A percentile compares a stretch with the other conserved stretches of the same genome.
Conservation (phyloP, 225 moss, liverwort and hornwort species). For the Polytrichum commune region DNA sequence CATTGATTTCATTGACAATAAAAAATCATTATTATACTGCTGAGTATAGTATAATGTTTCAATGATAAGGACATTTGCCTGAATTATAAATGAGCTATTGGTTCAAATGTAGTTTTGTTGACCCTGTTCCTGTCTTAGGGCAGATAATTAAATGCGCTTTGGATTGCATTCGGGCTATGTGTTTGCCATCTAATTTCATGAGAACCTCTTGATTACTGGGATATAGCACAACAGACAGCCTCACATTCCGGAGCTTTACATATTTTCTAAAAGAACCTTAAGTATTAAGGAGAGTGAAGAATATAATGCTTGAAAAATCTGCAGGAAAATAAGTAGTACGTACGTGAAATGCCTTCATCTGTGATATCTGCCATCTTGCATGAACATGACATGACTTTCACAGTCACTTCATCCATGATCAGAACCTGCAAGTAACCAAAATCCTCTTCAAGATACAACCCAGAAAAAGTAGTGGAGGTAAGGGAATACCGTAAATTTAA, state of each 20-base stretch:
- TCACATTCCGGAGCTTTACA: neutral
- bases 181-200: neutral
- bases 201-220: neutral
- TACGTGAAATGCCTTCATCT: slow-evolving; percentile 94
- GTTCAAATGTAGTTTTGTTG: no score
- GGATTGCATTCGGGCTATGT: neutral
- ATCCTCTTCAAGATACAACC: neutral
- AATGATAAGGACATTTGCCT: no score
- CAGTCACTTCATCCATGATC: slow-evolving; percentile 85
- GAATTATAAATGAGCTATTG: no score
- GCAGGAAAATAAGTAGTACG: neutral
- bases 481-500: no score
- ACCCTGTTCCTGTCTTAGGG: no score
- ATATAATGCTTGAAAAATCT: no score
- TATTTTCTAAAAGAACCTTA: neutral
- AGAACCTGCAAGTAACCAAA: slow-evolving; percentile 60
- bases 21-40: no score
- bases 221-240: neutral
- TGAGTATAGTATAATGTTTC: no score
- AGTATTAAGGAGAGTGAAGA: no score
- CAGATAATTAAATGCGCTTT: neutral
- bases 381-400: slow-evolving; percentile 92
- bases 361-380: slow-evolving; percentile 98
- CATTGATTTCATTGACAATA: no score
- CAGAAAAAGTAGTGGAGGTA: neutral